phyloP scores from a whole-genome alignment of 352 stramenopile species.

The Globisporangium cederbergense region DNA sequence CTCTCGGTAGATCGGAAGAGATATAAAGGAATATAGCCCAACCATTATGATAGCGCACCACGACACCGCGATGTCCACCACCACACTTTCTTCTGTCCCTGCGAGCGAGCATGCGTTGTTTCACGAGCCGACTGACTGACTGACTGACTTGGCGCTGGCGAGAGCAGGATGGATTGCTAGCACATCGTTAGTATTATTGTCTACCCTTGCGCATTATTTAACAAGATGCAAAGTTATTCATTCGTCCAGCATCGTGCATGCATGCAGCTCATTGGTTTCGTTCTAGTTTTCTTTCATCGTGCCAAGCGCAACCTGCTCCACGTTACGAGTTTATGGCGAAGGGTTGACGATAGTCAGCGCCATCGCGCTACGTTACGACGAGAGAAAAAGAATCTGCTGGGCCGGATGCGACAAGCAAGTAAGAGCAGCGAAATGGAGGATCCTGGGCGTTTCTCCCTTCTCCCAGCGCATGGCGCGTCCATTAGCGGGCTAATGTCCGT shows the following conservation, averaged over 20 bases:
- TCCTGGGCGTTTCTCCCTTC: neutral
- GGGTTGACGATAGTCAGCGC: too few species aligned
- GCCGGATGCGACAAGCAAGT: neutral
- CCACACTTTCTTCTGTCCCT: neutral
- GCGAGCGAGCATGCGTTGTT: neutral
- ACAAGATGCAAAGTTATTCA: too few species aligned
- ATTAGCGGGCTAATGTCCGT: neutral
- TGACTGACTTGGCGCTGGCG: too few species aligned
- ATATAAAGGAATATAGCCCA: constrained; percentile 15
- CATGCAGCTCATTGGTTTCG: too few species aligned
- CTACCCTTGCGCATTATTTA: too few species aligned
- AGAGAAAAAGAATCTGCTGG: neutral
- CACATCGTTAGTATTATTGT: too few species aligned
- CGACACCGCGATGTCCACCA: constrained; percentile 1
- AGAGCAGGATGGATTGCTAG: too few species aligned
- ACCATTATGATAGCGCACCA: constrained; percentile 7
- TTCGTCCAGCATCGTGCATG: too few species aligned
- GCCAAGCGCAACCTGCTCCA: neutral
- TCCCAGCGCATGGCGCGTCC: neutral
- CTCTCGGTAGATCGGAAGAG: neutral
- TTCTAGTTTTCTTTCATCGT: too few species aligned
- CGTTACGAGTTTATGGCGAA: too few species aligned
- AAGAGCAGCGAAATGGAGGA: neutral
- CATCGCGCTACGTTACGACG: neutral
- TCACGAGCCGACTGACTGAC: neutral